These are phyloP conservation scores for Candida stauntonica DNA, from an alignment of 805 yeast species.

Conservation along the genomic window DNA sequence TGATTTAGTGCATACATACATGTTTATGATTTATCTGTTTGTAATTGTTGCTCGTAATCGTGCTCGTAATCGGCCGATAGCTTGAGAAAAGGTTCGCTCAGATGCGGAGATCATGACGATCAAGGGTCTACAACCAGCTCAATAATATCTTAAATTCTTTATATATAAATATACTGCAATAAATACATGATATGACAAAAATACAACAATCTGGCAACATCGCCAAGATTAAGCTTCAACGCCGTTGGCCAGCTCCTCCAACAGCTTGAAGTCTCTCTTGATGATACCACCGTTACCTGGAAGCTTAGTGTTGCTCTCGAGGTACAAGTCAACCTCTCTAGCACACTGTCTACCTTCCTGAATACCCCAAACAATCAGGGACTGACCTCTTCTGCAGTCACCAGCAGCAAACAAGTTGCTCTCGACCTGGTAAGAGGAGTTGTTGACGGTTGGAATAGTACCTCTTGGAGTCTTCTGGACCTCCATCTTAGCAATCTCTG, in stretches of 20 bases:
- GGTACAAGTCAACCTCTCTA: conserved; percentile 76
- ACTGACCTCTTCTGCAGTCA: conserved; percentile 98
- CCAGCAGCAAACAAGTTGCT: conserved; percentile 91
- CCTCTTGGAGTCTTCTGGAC: conserved; percentile 76
- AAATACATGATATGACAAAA: not conserved
- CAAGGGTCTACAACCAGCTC: too few species aligned
- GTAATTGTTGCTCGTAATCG: too few species aligned
- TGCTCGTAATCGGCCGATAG: too few species aligned
- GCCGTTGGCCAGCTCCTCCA: conserved; percentile 62
- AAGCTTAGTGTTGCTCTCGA: conserved; percentile 74
- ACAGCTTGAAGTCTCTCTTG: conserved; percentile 71
- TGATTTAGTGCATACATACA: too few species aligned
- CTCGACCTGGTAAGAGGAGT: conserved; percentile 64
- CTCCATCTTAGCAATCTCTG: conserved; percentile 75
- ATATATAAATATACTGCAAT: not conserved
- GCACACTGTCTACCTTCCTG: conserved; percentile 99
- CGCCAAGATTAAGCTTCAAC: conserved; percentile 11
- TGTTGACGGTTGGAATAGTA: conserved; percentile 53
- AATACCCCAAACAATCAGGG: conserved; percentile 98
- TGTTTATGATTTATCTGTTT: too few species aligned
- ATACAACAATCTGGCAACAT: not conserved
- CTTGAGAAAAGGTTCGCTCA: too few species aligned
- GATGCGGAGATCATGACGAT: too few species aligned
- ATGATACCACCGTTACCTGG: conserved; percentile 95
- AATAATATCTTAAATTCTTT: too few species aligned